Conservation (phyloP, 2,329 filamentous ascomycete species). For the Tolypocladium cylindrosporum region DNA sequence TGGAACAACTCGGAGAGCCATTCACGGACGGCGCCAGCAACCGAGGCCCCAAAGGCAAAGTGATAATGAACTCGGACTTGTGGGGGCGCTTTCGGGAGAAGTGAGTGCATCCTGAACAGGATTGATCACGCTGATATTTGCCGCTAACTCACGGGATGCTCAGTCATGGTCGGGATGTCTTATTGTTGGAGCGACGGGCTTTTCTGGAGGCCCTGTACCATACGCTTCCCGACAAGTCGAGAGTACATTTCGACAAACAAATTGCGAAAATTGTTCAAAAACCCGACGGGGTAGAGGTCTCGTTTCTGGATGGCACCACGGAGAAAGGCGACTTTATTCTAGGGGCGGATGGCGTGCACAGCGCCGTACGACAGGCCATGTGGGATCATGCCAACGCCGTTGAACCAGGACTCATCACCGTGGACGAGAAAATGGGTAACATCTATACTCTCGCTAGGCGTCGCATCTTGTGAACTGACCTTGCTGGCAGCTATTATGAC, state of each 20-base stretch:
- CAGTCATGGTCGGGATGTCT: not conserved
- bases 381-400: conserved; percentile 10
- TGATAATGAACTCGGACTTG: no score
- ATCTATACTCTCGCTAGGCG: not conserved
- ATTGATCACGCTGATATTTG: no score
- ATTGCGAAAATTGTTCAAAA: conserved; percentile 1
- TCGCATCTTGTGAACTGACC: no score
- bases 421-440: conserved; percentile 10
- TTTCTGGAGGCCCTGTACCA: conserved; percentile 7
- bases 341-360: conserved; percentile 32
- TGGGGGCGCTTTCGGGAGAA: no score
- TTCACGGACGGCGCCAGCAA: no score
- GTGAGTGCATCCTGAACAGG: no score
- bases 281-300: conserved; percentile 15
- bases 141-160: no score
- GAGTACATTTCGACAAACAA: not conserved
- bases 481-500: not conserved
- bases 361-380: conserved; percentile 13
- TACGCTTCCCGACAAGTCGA: conserved; percentile 4
- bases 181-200: not conserved
- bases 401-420: conserved; percentile 5
- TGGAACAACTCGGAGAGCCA: no score
- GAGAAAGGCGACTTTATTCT: conserved; percentile 27
- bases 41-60: no score
- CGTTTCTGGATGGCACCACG: conserved; percentile 21